Evolutionary conservation across 352 stramenopile species (phyloP), one percentile per base, ranked within the genome.

Genomic region (Phytophthora sojae): DNA sequence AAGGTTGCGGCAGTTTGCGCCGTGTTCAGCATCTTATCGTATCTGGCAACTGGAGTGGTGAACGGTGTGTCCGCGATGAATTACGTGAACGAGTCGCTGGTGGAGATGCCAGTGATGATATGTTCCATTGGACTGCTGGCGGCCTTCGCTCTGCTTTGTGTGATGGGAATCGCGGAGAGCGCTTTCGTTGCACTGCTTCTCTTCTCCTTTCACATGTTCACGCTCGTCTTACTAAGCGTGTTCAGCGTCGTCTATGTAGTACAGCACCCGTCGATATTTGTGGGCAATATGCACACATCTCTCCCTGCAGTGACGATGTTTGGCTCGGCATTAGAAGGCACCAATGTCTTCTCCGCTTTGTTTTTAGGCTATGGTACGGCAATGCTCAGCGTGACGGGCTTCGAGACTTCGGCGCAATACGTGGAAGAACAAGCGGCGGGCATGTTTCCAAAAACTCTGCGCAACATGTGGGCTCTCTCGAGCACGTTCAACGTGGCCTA

Each of bases 311-410:
- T 95, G n/a, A 67, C 66, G 5, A 72, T 90, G 51, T 76, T 94
- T 52, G 76, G 79, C 19, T 77, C 78, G n/a, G 55, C 69, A 39
- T 65, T 71, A 66, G 39, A 80, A 2, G 55, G 60, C 7, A 77
- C 68, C 30, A 86, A 77, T 49, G 60, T 88, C 11, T 71, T 64
- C 8, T 85, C 77, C 1, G 79, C 86, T 9, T 56, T 92, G 12
- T 92, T 92, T 66, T 85, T 96, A 29, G 89, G 89, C 37, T 91
- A 85, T 57, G 82, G 74, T 15, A 86, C 83, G 11, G 85, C 91
- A 2, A 92, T 98, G 83, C 79, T 98, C 15, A 91, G 93, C 45
- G 90, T 97, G 25, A 94, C 83, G 14, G 93, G 93, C 12, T 98
- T 98, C 51, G 93, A 98, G 71, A 93, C 77, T 8, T 94, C 84